Evolutionary conservation across 345 rosid genomes (phyloP), one percentile per base, ranked within the genome.

Genomic region (Moricandia moricandioides): DNA sequence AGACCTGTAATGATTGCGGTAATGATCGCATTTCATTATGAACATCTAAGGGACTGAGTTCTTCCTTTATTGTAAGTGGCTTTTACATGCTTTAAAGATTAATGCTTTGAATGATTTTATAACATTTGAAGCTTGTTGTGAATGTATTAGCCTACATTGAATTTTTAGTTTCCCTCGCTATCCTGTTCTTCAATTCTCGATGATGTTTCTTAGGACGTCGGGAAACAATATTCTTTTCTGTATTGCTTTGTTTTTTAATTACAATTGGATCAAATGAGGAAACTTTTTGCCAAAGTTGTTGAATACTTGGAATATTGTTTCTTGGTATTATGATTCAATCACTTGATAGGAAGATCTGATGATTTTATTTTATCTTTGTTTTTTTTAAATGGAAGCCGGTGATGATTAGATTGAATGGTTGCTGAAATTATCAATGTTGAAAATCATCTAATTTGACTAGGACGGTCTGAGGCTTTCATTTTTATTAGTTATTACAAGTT

Each of bases 31-130:
- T 74, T 39, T 58, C 72, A 62, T 82, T 74, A 71, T 60, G 90
- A 90, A 92, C 96, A 90, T 92, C 96, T 90, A 92, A 92, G 96
- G 96, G 94, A 84, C 96, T 88, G 93, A 86, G 92, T 82, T 86
- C 81, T 62, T 16, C 67, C 1, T 14, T 2, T 16, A 6, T 49
- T 49, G 6, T 49, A 6, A 6, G 12, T 31, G 61, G 43, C 31
- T 62, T 52, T 40, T 51, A 17, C 24, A 21, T 40, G 5, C 6
- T 27, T 0, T 0, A 14, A 24, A 27, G 16, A 51, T 47, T 27
- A 52, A 33, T 62, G 65, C 78, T 78, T 72, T 72, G 65, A 29
- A 61, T 65, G 1, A 57, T 4, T 29, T 34, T 21, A 0, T 4
- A 29, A 52, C 4, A 62, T 58, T n/a, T 31, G 70, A 65, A 47